These are phyloP conservation scores for Mortierella sp. DNA, from an alignment of 371 early-diverging fungal genomes.

Conservation along the genomic window DNA sequence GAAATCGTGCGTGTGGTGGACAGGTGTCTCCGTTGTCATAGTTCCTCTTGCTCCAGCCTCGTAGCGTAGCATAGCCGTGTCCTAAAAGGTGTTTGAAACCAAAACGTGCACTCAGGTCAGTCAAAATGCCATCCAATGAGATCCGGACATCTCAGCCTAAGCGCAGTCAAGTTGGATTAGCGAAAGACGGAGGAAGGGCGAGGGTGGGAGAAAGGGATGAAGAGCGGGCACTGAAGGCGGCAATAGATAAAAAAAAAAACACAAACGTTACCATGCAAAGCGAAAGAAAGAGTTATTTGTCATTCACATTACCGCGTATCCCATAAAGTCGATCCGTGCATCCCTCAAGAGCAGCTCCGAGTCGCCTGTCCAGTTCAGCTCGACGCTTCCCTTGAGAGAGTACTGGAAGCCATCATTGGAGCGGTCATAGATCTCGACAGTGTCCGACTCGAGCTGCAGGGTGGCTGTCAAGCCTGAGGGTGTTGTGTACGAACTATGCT, in stretches of 20 bases:
- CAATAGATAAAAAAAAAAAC: not conserved
- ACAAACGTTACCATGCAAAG: not conserved
- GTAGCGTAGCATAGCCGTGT: slow-evolving; percentile 47
- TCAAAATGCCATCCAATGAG: too few relatives aligned
- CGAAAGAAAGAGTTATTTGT: not conserved
- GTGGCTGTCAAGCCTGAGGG: slow-evolving; percentile 30
- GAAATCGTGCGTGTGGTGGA: slow-evolving; percentile 47
- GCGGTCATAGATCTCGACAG: slow-evolving; percentile 52
- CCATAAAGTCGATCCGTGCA: slow-evolving; percentile 52
- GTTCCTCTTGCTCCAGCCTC: slow-evolving; percentile 26
- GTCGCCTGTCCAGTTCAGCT: slow-evolving; percentile 32
- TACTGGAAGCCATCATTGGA: slow-evolving; percentile 48
- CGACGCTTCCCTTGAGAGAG: slow-evolving; percentile 47
- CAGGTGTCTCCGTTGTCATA: slow-evolving; percentile 38
- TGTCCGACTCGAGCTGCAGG: slow-evolving; percentile 42
- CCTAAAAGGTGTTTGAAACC: too few relatives aligned
- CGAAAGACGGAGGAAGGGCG: not conserved
- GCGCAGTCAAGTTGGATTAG: too few relatives aligned
- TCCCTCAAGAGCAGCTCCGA: slow-evolving; percentile 40
- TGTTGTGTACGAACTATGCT: slow-evolving; percentile 13
- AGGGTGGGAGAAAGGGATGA: not conserved
- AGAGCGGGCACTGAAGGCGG: not conserved
- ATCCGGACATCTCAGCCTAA: too few relatives aligned
- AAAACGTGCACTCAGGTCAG: too few relatives aligned
- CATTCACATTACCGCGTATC: slow-evolving; percentile 37